A percentile compares a stretch with the other conserved stretches of the same genome.
phyloP scores from a whole-genome alignment of 2,329 filamentous ascomycete genomes.

The Monilinia aucupariae region DNA sequence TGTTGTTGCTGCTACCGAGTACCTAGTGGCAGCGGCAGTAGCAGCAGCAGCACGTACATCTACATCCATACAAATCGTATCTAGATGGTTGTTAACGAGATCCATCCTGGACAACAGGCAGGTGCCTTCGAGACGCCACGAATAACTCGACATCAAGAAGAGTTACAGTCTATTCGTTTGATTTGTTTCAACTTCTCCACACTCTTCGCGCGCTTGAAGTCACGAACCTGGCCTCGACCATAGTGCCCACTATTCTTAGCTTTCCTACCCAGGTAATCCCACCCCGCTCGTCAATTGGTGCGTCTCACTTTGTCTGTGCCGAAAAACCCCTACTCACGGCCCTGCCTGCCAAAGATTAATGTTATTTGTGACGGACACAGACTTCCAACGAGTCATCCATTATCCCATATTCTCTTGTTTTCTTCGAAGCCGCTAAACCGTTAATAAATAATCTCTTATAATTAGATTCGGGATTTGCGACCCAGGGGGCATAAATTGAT shows the following conservation, averaged over 20 bases:
- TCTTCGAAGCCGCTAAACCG: constrained; percentile 7
- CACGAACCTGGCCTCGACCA: constrained; percentile 17
- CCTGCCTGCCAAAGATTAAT: constrained; percentile 4
- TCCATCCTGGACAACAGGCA: background rate
- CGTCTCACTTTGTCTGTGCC: constrained; percentile 10
- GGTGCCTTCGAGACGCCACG: background rate
- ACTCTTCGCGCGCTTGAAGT: constrained; percentile 7
- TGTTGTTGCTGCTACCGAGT: too few species aligned
- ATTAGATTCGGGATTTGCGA: constrained; percentile 9
- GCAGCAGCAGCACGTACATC: background rate
- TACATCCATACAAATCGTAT: background rate
- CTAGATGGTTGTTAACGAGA: background rate
- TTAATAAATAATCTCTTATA: background rate
- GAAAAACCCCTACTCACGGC: background rate
- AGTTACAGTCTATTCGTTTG: constrained; percentile 2
- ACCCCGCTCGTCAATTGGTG: constrained; percentile 12
- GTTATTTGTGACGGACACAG: constrained; percentile 13
- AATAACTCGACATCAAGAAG: background rate
- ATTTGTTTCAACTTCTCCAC: constrained; percentile 17
- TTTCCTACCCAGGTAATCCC: constrained; percentile 4
- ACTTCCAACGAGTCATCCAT: constrained; percentile 12
- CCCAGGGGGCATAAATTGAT: constrained; percentile 5
- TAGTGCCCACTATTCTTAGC: constrained; percentile 21
- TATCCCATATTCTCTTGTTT: constrained; percentile 13
- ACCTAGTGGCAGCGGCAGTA: background rate